A percentile compares a stretch with the other conserved stretches of the same genome.
These are phyloP conservation scores for Huntiella savannae DNA, from an alignment of 2,329 filamentous ascomycete species.

Conservation along the genomic window DNA sequence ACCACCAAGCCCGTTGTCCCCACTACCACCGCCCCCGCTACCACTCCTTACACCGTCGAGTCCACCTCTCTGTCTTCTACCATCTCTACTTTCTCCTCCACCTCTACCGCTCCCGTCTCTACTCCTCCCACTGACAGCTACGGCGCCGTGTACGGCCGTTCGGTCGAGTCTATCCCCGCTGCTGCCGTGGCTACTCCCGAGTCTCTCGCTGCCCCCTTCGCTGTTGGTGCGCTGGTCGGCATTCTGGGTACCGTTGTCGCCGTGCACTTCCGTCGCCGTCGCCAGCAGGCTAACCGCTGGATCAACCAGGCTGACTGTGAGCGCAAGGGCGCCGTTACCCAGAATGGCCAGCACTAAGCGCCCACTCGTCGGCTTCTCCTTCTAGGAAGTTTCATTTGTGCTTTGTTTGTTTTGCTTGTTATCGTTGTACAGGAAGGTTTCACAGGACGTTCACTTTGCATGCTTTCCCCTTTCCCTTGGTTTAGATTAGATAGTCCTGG, in stretches of 20 bases:
- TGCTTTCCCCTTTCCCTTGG: no score
- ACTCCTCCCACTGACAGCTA: neutral
- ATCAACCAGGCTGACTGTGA: conserved; percentile 2
- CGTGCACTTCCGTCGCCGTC: neutral
- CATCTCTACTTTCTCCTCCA: neutral
- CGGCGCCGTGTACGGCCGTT: neutral
- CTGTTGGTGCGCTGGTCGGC: conserved; percentile 1
- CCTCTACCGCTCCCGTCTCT: neutral
- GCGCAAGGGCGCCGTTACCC: neutral
- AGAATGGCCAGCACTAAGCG: no score
- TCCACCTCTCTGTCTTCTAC: no score
- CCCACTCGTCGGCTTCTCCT: no score
- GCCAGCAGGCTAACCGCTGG: conserved; percentile 2
- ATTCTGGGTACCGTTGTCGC: conserved; percentile 1
- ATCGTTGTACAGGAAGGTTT: no score
- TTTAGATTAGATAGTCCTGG: no score
- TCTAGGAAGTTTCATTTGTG: no score
- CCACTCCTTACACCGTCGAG: neutral
- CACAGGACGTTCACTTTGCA: no score
- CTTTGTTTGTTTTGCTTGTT: no score
- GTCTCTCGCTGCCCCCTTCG: neutral
- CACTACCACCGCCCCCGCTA: neutral
- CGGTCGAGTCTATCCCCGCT: neutral
- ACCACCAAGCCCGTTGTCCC: neutral
- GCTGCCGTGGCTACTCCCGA: neutral